Evolutionary conservation across 257 asterid genomes (phyloP).

Genomic region (Voacanga thouarsii): DNA sequence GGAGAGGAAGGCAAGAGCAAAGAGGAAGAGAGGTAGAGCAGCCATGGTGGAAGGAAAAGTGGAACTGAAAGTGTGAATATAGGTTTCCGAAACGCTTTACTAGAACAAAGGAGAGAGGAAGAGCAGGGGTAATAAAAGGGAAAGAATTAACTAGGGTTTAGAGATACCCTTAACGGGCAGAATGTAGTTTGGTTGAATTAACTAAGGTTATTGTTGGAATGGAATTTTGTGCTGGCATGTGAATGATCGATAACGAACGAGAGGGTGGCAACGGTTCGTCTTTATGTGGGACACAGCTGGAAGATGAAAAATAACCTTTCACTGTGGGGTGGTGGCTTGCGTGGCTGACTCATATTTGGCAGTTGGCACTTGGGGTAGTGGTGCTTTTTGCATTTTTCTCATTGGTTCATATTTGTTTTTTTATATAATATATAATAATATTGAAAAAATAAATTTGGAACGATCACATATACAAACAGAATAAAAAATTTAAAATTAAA

Average conservation of each 20-base stretch:
- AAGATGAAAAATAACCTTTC: background rate
- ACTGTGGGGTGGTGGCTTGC: no score
- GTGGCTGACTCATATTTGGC: no score
- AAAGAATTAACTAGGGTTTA: background rate
- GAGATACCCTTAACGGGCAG: background rate
- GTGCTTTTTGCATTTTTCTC: background rate
- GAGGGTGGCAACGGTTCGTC: background rate
- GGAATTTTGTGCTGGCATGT: slow-evolving; percentile 8
- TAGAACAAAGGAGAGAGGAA: background rate
- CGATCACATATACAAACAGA: no score
- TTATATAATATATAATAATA: no score
- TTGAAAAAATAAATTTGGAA: no score
- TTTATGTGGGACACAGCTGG: slow-evolving; percentile 21
- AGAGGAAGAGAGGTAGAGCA: slow-evolving; percentile 27
- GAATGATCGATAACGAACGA: background rate
- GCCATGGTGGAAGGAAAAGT: slow-evolving; percentile 37
- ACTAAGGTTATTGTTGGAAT: background rate
- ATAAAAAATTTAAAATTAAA: no score
- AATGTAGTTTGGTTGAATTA: slow-evolving; percentile 1
- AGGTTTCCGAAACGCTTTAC: background rate
- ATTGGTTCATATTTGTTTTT: background rate
- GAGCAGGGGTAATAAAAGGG: background rate
- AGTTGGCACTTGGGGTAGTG: background rate
- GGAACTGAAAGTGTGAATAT: background rate
- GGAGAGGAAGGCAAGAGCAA: slow-evolving; percentile 32